A percentile compares a stretch with the other conserved stretches of the same genome.
phyloP scores from a whole-genome alignment of 768 basidiomycete species.

The Leccinellum albellum region DNA sequence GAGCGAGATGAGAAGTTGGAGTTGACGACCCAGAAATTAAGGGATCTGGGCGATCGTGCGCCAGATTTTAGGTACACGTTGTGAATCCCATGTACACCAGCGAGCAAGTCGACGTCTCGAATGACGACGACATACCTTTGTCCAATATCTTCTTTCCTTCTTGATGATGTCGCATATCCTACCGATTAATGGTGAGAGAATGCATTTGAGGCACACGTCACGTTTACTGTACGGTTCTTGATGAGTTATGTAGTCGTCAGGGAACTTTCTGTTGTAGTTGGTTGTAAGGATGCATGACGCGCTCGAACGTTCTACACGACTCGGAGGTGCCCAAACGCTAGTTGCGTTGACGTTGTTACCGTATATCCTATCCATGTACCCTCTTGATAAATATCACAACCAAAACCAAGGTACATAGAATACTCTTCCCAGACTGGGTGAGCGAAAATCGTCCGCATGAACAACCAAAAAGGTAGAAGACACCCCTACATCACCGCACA shows the following conservation, averaged over 20 bases:
- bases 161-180: background rate
- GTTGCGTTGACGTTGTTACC: too few relatives aligned
- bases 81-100: slow-evolving; percentile 14
- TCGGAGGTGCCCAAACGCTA: too few relatives aligned
- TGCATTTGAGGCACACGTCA: too few relatives aligned
- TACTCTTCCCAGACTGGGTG: background rate
- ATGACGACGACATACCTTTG: background rate
- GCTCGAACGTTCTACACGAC: too few relatives aligned
- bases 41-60: slow-evolving; percentile 54
- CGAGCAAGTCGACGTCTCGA: background rate
- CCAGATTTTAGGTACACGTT: slow-evolving; percentile 60
- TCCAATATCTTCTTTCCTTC: background rate
- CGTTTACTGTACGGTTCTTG: background rate
- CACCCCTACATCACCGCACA: background rate
- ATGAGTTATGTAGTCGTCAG: too few relatives aligned
- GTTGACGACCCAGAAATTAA: slow-evolving; percentile 17
- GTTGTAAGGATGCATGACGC: too few relatives aligned
- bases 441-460: background rate
- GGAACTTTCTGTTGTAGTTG: background rate
- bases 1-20: slow-evolving; percentile 18
- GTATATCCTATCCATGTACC: background rate
- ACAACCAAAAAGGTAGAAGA: background rate
- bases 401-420: too few relatives aligned
- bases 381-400: background rate
- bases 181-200: too few relatives aligned